These are phyloP conservation scores for Phytophthora crassamura DNA, from an alignment of 352 stramenopile genomes.

Conservation along the genomic window DNA sequence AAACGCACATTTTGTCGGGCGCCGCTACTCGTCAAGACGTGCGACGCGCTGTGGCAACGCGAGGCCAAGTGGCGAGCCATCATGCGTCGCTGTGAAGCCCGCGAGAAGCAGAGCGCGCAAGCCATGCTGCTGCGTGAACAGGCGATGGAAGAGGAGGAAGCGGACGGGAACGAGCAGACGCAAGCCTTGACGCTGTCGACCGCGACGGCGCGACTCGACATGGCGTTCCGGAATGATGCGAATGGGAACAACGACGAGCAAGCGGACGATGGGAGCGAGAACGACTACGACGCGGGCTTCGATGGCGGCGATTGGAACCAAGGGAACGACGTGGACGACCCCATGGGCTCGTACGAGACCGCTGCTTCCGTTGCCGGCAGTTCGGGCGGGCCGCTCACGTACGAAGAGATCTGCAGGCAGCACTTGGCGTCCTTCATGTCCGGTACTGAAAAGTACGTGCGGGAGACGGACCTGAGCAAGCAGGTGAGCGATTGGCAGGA, in stretches of 20 bases:
- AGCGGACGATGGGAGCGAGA: conserved; percentile 48
- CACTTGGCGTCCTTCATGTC: conserved; percentile 86
- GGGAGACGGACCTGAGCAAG: conserved; percentile 60
- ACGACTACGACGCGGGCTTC: conserved; percentile 38
- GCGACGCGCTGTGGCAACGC: conserved; percentile 62
- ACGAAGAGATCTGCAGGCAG: conserved; percentile 79
- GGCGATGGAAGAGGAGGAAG: conserved; percentile 70
- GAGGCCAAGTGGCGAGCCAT: conserved; percentile 75
- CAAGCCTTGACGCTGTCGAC: conserved; percentile 49
- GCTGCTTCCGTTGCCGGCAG: conserved; percentile 3
- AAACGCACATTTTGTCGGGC: conserved; percentile 68
- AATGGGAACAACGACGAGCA: conserved; percentile 38
- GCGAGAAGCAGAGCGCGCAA: conserved; percentile 65
- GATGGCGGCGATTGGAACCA: conserved; percentile 41
- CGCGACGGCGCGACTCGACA: conserved; percentile 45
- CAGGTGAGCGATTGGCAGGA: conserved; percentile 81
- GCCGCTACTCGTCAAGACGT: conserved; percentile 58
- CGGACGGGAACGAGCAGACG: conserved; percentile 39
- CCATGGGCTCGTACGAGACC: conserved; percentile 26
- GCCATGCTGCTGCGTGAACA: conserved; percentile 74
- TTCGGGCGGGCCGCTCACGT: conserved; percentile 46
- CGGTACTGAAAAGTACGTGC: conserved; percentile 81
- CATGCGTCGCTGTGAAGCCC: conserved; percentile 52
- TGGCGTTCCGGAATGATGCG: conserved; percentile 42
- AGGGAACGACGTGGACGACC: conserved; percentile 33